Base-by-base conservation (phyloP, 495 filamentous ascomycete species). In the Cercophora samala region DNA sequence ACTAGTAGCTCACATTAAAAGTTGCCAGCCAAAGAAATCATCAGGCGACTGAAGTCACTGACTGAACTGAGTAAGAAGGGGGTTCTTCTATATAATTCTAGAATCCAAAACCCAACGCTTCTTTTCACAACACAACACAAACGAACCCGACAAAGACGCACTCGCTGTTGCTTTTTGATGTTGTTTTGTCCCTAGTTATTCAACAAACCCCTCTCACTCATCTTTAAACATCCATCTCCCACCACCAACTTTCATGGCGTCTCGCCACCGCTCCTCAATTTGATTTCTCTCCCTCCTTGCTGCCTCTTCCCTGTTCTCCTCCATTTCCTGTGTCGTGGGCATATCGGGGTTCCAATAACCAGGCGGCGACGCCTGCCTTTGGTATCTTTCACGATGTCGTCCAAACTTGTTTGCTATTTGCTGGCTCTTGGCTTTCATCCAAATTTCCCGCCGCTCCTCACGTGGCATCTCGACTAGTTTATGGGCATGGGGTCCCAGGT, bases 311-410 rank as follows among this genome's bases (percentile, higher is more conserved):
- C 84, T 85, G 67, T 92, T 86, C 64, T 80, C 74, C 71, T 82
- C 80, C 15, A 87, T 72, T 75, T 96, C 91, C 74, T 96, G 93
- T 6, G 93, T 97, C 54, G 75, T 84, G 13, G 94, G 93, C 77
- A 97, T 93, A 65, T 94, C 93, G 25, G 88, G 84, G 67, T 92
- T 84, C 95, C 95, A 99, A 72, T 90, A 97, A 1, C 93, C 93
- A 18, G 91, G 91, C 3, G 95, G 94, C 15, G 89, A 90, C 37
- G 77, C 79, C 24, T 83, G 77, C 26, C 93, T 84, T 65, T 86
- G 85, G 74, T 89, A 93, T 32, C 86, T 83, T 68, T 96, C 87
- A 52, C 89, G 81, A 78, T 97, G 95, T 74, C 80, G 90, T 6
- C 93, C 92, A 76, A 84, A 85, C 62, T 82, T 81, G 66, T 95